Base-by-base conservation (phyloP, 2,329 filamentous ascomycete genomes). In the Nakataea oryzae region DNA sequence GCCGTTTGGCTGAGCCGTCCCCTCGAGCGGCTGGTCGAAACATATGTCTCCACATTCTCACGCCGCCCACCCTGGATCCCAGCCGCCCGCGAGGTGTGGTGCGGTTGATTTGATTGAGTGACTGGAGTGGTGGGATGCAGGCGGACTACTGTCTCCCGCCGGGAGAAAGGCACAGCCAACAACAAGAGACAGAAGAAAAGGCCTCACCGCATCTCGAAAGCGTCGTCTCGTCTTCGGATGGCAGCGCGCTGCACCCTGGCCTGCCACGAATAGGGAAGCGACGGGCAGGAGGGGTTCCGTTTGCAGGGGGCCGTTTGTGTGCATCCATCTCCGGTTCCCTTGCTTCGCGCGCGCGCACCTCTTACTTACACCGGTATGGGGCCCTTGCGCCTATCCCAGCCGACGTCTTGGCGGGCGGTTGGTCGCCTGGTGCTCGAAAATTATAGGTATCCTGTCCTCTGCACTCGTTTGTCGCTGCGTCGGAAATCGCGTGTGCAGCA, bases 1-100 rank as follows among this genome's bases (percentile, higher is more conserved):
- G 58, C 58, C 58, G 58, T 59, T 59, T 59, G 58, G 58, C 34
- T 59, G 58, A 21, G 21, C 58, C 58, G 29, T 59, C 26, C 32
- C 30, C 24, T 50, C 41, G 41, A 50, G 41, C 41, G 41, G 41
- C 41, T 50, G 41, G 41, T 50, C 41, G 21, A 50, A n/a, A n/a
- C 41, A n/a, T 12, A 47, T 7, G 21, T 50, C 41, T 24, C 41
- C 41, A 50, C 41, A 17, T 50, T 24, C 24, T 11, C 41, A 9
- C 41, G 41, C 41, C 34, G 41, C 41, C 21, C 41, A 50, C 24
- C 13, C 41, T n/a, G 21, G 2, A 7, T 50, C n/a, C n/a, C n/a
- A n/a, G n/a, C n/a, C n/a, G n/a, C n/a, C n/a, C n/a, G n/a, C n/a
- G n/a, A n/a, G n/a, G n/a, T n/a, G 41, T 17, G 17, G 14, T 47